Base-by-base conservation (phyloP, 495 filamentous ascomycete genomes). In the Penicillium arizonense region DNA sequence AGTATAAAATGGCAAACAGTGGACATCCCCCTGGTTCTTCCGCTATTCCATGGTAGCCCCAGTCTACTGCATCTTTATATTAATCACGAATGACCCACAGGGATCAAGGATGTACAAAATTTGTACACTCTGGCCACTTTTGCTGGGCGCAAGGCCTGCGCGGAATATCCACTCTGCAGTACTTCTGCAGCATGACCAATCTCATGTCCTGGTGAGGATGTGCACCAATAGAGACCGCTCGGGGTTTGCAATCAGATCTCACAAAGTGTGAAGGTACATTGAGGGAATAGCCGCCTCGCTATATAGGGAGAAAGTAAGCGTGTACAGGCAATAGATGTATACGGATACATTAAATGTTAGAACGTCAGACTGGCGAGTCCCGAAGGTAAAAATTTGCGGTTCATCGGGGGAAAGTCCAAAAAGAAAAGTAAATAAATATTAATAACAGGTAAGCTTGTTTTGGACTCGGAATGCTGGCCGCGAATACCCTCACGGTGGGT, bases 401-500 rank as follows among this genome's bases (percentile, higher is more conserved):
- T 16, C 24, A 18, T 43, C n/a, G 13, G 43, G 28, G 33, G 32
- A 14, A 14, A 4, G 20, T 11, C 16, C 13, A 26, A 33, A 33
- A 26, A 5, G 18, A 8, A 6, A 30, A 6, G 18, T 33, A 24
- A 12, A 10, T n/a, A 18, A 40, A 32, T 23, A 40, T 23, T 16
- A 38, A 52, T 42, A 24, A 13, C 20, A 16, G 14, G 26, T 33
- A 46, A 57, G 53, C 49, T 59, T 54, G 52, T 54, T 54, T 51
- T 53, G 55, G 42, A 47, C 11, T 43, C 45, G 52, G 45, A 51
- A 55, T 32, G 32, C 47, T 47, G 59, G 54, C 53, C 54, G 49
- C 44, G 52, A 53, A 55, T 55, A 55, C 44, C 52, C 55, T 55
- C 44, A 10, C 49, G 36, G 51, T 57, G 57, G 57, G 46, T 59